Conservation (phyloP, 1,284 basidiomycete genomes). For the Tilletia horrida region DNA sequence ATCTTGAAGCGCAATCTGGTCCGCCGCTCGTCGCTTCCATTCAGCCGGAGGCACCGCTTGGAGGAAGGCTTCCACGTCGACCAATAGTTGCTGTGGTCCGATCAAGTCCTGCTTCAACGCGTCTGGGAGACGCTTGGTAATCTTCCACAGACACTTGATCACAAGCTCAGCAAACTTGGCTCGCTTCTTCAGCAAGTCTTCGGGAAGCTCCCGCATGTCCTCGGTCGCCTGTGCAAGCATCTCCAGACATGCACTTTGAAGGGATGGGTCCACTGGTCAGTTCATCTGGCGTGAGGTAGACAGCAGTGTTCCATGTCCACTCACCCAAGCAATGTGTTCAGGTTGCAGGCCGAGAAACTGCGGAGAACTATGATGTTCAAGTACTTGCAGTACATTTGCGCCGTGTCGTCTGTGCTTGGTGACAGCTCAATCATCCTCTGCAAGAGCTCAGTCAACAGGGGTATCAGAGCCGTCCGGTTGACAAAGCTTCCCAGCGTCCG, state of each 20-base stretch:
- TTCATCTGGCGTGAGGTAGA: not conserved
- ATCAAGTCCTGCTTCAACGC: conserved; percentile 77
- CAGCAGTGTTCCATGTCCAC: conserved; percentile 42
- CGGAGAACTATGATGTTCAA: conserved; percentile 97
- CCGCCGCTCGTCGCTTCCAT: conserved; percentile 85
- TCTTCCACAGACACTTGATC: conserved; percentile 97
- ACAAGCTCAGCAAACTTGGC: conserved; percentile 92
- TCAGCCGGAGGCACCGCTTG: conserved; percentile 90
- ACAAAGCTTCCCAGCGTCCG: conserved; percentile 43
- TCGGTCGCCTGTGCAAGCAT: conserved; percentile 80
- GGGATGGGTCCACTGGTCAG: conserved; percentile 13
- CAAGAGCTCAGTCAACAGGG: conserved; percentile 71
- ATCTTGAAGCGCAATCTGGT: conserved; percentile 88
- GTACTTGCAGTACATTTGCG: conserved; percentile 80
- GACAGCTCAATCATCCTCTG: conserved; percentile 78
- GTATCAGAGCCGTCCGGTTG: conserved; percentile 30
- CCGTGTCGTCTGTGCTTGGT: conserved; percentile 44
- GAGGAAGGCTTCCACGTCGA: conserved; percentile 90
- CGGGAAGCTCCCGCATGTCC: conserved; percentile 67
- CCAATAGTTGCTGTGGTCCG: conserved; percentile 81
- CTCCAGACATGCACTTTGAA: conserved; percentile 68
- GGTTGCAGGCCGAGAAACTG: conserved; percentile 81
- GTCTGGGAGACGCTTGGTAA: conserved; percentile 87
- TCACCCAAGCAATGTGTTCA: conserved; percentile 87
- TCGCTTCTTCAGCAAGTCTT: conserved; percentile 48